Percentiles rank a stretch among this genome's conserved stretches.
These are phyloP conservation scores for Naganishia friedmannii DNA, from an alignment of 768 basidiomycete genomes.

Conservation along the genomic window DNA sequence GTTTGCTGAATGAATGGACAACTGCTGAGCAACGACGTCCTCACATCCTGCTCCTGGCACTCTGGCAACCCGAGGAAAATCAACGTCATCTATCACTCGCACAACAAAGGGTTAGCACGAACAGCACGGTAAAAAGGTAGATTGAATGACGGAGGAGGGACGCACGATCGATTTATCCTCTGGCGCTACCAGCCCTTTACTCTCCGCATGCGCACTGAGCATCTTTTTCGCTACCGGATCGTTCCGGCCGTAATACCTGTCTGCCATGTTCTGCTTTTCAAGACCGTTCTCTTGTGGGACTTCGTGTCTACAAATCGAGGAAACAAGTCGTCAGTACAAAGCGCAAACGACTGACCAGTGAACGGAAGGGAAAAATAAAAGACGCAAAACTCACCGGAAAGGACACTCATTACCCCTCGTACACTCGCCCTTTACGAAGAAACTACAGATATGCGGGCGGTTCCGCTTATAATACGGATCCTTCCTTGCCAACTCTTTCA, in stretches of 20 bases:
- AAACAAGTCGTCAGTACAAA: no score
- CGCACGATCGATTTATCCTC: constrained; percentile 81
- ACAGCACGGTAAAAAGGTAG: no score
- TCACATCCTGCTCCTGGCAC: constrained; percentile 44
- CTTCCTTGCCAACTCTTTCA: constrained; percentile 87
- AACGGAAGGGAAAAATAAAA: no score
- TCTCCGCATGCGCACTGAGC: constrained; percentile 71
- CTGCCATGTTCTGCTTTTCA: constrained; percentile 87
- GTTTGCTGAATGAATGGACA: constrained; percentile 48
- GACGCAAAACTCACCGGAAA: constrained; percentile 64
- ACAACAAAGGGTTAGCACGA: neutral
- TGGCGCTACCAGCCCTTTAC: constrained; percentile 79
- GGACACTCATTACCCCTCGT: constrained; percentile 88
- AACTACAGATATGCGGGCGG: constrained; percentile 86
- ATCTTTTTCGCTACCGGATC: constrained; percentile 95
- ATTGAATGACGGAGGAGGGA: constrained; percentile 37
- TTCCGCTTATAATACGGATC: constrained; percentile 98
- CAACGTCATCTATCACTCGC: constrained; percentile 44
- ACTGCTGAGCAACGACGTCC: constrained; percentile 38
- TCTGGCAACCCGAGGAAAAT: constrained; percentile 47
- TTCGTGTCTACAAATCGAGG: constrained; percentile 79
- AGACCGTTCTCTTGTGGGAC: constrained; percentile 76
- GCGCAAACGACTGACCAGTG: no score
- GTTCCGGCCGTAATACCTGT: constrained; percentile 85
- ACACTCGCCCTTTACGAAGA: constrained; percentile 94